Conservation (phyloP, 2,329 filamentous ascomycete genomes). For the Periconia sp. region DNA sequence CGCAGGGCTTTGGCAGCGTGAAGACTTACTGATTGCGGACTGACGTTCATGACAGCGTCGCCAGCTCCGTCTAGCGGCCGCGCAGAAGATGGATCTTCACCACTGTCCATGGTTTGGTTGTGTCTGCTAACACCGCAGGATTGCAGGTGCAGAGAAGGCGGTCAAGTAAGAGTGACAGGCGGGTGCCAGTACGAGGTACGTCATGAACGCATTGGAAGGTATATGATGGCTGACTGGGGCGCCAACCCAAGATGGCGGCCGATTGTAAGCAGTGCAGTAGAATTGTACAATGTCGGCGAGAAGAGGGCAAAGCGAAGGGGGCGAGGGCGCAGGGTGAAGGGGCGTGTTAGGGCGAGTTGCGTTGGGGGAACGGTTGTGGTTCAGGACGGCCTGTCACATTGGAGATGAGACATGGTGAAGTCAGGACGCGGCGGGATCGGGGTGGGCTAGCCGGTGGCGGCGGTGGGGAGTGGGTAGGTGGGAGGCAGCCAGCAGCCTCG, state of each 20-base stretch:
- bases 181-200: slow-evolving; percentile 7
- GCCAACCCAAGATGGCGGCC: background rate
- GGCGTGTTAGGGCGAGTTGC: no score
- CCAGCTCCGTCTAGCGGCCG: slow-evolving; percentile 19
- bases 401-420: no score
- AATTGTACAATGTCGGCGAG: background rate
- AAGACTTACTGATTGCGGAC: slow-evolving; percentile 8
- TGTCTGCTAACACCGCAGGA: slow-evolving; percentile 1
- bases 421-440: no score
- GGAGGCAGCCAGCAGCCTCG: no score
- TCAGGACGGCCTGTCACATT: no score
- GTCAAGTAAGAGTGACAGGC: no score
- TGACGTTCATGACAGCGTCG: slow-evolving; percentile 5
- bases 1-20: background rate
- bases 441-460: no score
- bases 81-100: slow-evolving; percentile 19
- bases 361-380: no score
- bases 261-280: slow-evolving; percentile 2
- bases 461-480: no score
- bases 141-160: slow-evolving; percentile 2
- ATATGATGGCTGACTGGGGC: no score
- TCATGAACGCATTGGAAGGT: slow-evolving; percentile 35
- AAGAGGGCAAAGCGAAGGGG: slow-evolving; percentile 2
- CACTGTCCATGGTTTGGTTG: slow-evolving; percentile 27
- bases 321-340: no score